These are phyloP conservation scores for Priceomyces carsonii DNA, from an alignment of 805 yeast genomes.

Conservation along the genomic window DNA sequence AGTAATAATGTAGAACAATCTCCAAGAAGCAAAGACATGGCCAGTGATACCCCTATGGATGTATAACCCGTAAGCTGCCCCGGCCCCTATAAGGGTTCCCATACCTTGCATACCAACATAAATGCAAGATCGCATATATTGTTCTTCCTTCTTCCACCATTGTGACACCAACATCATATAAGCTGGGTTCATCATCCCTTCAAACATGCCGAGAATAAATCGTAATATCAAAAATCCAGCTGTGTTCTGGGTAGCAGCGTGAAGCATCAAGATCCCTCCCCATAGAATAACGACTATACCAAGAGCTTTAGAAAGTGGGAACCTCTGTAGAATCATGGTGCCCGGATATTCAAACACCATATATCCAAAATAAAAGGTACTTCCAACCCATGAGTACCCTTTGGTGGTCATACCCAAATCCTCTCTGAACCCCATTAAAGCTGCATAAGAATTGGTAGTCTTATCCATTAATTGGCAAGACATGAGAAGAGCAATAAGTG, in stretches of 20 bases:
- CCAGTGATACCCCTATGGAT: constrained; percentile 31
- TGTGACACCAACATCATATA: constrained; percentile 36
- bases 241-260: constrained; percentile 48
- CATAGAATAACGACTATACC: constrained; percentile 53
- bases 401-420: constrained; percentile 35
- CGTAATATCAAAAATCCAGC: constrained; percentile 41
- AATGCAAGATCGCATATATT: constrained; percentile 31
- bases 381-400: constrained; percentile 39
- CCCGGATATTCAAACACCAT: constrained; percentile 55
- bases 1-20: constrained; percentile 54
- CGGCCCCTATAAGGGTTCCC: constrained; percentile 38
- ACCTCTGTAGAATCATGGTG: constrained; percentile 48
- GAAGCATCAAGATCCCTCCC: constrained; percentile 57
- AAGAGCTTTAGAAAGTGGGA: constrained; percentile 56
- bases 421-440: constrained; percentile 37
- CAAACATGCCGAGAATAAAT: constrained; percentile 40
- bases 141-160: constrained; percentile 36
- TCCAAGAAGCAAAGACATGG: constrained; percentile 57
- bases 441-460: constrained; percentile 37
- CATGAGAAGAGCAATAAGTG: constrained; percentile 24
- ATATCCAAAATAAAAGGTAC: constrained; percentile 56
- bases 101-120: constrained; percentile 40
- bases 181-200: constrained; percentile 41
- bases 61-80: constrained; percentile 54
- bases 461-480: constrained; percentile 39